Conservation (phyloP, 805 yeast species). For the Osmozyma mogii region DNA sequence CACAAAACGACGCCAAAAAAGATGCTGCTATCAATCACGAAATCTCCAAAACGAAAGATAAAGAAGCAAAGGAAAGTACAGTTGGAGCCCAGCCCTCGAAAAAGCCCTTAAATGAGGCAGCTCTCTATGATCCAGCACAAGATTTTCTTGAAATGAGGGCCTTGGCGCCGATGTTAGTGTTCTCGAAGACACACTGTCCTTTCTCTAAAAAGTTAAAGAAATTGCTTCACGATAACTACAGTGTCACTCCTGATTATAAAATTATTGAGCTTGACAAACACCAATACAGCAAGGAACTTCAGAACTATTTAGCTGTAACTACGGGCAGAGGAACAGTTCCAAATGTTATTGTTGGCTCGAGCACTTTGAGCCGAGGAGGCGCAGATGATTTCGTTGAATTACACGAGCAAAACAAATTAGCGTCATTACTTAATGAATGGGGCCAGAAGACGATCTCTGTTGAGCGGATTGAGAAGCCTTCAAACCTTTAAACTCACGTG, state of each 20-base stretch:
- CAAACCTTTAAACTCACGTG: conserved; percentile 37
- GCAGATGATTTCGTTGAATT: conserved; percentile 67
- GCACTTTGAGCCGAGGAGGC: conserved; percentile 68
- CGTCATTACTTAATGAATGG: conserved; percentile 52
- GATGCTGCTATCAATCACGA: conserved; percentile 35
- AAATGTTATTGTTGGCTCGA: conserved; percentile 11
- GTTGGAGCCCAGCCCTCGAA: conserved; percentile 1
- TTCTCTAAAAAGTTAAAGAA: conserved; percentile 65
- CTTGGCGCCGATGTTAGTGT: conserved; percentile 58
- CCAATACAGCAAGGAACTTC: conserved; percentile 66
- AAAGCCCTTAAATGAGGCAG: conserved; percentile 1
- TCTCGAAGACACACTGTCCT: conserved; percentile 59
- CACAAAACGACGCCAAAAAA: conserved; percentile 25
- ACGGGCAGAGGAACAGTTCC: conserved; percentile 12
- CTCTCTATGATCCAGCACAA: conserved; percentile 26
- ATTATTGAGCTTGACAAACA: conserved; percentile 82
- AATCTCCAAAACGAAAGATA: conserved; percentile 18
- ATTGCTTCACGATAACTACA: conserved; percentile 54
- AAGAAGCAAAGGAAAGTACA: conserved; percentile 6
- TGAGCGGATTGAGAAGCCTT: conserved; percentile 47
- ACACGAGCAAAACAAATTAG: conserved; percentile 50
- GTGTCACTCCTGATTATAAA: conserved; percentile 61
- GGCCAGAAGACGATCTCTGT: conserved; percentile 45
- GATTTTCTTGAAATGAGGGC: conserved; percentile 48
- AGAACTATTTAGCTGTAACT: conserved; percentile 50